Percentiles rank a stretch among this genome's conserved stretches.
Conservation (phyloP, 306 rosid genomes). For the Fagus crenata region DNA sequence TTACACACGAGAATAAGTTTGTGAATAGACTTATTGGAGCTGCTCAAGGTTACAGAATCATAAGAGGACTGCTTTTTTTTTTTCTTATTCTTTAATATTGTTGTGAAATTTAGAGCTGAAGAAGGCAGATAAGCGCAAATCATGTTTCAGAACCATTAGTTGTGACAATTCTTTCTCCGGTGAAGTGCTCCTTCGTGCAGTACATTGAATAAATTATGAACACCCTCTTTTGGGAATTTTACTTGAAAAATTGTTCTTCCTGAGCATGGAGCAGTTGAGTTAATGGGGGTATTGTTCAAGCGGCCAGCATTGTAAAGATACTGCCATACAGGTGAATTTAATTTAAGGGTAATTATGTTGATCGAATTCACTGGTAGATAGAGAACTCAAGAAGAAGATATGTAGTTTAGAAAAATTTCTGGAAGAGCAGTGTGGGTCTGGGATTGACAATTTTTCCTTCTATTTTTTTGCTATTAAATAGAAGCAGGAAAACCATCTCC, state of each 20-base stretch:
- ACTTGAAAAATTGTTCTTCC: not conserved
- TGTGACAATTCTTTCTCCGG: not conserved
- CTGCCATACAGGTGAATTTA: too few relatives aligned
- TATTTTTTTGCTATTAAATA: too few relatives aligned
- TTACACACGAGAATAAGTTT: constrained; percentile 6
- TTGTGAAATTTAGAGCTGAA: constrained; percentile 24
- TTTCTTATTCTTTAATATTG: constrained; percentile 4
- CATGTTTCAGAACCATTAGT: constrained; percentile 2
- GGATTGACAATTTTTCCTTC: not conserved
- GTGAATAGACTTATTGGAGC: constrained; percentile 20
- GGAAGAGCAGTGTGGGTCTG: not conserved
- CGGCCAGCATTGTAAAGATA: too few relatives aligned
- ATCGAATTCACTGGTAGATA: too few relatives aligned
- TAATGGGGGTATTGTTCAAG: too few relatives aligned
- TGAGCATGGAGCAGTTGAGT: not conserved
- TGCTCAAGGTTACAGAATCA: constrained; percentile 24
- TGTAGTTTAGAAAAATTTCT: too few relatives aligned
- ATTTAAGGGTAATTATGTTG: too few relatives aligned
- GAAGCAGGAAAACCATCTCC: too few relatives aligned
- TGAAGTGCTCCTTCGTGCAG: not conserved
- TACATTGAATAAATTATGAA: not conserved
- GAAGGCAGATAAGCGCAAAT: not conserved
- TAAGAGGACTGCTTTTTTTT: not conserved
- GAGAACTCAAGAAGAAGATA: not conserved
- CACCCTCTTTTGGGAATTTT: not conserved